Evolutionary conservation across 371 early-diverging fungal genomes (phyloP).

Genomic region (Racocetra persica): DNA sequence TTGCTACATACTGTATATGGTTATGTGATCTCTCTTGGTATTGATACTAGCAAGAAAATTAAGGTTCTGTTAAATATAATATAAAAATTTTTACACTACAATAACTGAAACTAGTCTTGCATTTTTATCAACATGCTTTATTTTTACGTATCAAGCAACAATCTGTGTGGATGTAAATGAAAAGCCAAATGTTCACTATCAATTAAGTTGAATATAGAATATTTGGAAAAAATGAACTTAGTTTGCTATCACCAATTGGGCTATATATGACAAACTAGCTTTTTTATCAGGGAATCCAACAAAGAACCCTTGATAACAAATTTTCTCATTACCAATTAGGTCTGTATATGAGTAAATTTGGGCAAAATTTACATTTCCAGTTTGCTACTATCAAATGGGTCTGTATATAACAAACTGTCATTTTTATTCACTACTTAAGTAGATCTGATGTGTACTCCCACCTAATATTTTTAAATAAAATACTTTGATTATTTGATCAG

Average conservation of each 20-base stretch:
- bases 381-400: background rate
- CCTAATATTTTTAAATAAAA: background rate
- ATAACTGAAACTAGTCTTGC: too few species aligned
- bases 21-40: too few species aligned
- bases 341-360: slow-evolving; percentile 25
- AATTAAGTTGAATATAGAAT: background rate
- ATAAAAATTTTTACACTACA: too few species aligned
- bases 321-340: slow-evolving; percentile 5
- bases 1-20: too few species aligned
- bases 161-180: background rate
- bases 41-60: too few species aligned
- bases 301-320: slow-evolving; percentile 6
- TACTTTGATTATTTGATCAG: too few species aligned
- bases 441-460: background rate
- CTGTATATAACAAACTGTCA: slow-evolving; percentile 1
- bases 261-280: slow-evolving; percentile 19
- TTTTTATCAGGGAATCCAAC: background rate
- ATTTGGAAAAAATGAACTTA: slow-evolving; percentile 13
- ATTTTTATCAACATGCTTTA: too few species aligned
- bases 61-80: too few species aligned
- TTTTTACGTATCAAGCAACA: too few species aligned
- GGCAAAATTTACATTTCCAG: slow-evolving; percentile 25
- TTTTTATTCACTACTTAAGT: background rate
- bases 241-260: slow-evolving; percentile 10
- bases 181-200: slow-evolving; percentile 19